phyloP scores from a whole-genome alignment of 495 filamentous ascomycete species.

The Trichoderma parareesei region DNA sequence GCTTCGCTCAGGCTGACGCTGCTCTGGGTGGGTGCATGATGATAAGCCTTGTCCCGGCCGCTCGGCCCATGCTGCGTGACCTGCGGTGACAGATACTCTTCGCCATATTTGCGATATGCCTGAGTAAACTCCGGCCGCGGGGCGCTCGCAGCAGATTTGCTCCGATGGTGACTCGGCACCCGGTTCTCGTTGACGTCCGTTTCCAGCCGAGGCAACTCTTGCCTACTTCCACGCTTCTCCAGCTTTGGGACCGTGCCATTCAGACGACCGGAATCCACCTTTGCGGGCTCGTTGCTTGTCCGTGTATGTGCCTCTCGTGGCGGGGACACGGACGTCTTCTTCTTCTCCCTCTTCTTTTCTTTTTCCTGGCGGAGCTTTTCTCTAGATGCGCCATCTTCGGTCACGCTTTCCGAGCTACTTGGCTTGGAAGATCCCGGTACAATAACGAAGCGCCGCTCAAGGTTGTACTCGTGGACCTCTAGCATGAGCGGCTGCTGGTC shows the following conservation, averaged over 20 bases:
- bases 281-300: not conserved
- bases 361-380: constrained; percentile 20
- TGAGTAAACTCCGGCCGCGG: constrained; percentile 16
- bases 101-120: not conserved
- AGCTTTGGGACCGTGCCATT: not conserved
- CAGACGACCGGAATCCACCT: not conserved
- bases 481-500: constrained; percentile 36
- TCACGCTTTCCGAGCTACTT: constrained; percentile 12
- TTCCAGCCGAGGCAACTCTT: constrained; percentile 29
- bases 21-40: not conserved
- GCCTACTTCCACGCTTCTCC: constrained; percentile 23
- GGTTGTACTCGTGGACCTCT: constrained; percentile 34
- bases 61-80: constrained; percentile 1
- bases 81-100: constrained; percentile 9
- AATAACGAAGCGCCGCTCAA: constrained; percentile 40
- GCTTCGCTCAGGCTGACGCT: not conserved
- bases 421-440: constrained; percentile 25
- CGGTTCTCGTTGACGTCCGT: constrained; percentile 18
- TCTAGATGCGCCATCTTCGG: constrained; percentile 4
- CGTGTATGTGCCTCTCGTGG: not conserved
- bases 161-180: constrained; percentile 13
- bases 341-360: constrained; percentile 19
- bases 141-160: constrained; percentile 16
- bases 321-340: not conserved
- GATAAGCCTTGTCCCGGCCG: constrained; percentile 8